Conservation (phyloP, 495 filamentous ascomycete genomes). For the Neurospora africana region DNA sequence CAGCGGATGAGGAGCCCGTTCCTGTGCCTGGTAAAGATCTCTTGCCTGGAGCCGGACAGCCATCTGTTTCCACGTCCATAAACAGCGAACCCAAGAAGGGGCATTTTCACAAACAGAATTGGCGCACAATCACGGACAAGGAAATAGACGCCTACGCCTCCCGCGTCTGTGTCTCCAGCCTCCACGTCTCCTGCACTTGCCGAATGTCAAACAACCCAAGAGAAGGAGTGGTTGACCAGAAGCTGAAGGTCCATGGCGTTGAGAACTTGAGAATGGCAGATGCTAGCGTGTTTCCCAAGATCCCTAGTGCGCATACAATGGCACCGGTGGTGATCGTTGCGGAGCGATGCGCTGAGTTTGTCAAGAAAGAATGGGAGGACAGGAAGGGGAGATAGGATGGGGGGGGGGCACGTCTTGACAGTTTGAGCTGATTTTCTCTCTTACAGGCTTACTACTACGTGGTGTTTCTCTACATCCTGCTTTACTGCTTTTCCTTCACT, state of each 20-base stretch:
- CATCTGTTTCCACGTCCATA: neutral
- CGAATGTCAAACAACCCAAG: conserved; percentile 12
- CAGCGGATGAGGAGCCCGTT: neutral
- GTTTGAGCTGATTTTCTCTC: neutral
- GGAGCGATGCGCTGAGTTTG: conserved; percentile 41
- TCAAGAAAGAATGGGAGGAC: conserved; percentile 23
- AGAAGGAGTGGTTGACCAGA: conserved; percentile 34
- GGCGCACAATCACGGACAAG: conserved; percentile 13
- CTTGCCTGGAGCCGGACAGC: neutral
- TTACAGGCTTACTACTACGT: neutral
- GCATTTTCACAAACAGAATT: neutral
- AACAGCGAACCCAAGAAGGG: neutral
- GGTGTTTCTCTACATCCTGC: neutral
- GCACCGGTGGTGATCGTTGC: conserved; percentile 40
- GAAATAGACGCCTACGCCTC: conserved; percentile 19
- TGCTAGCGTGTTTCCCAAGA: conserved; percentile 40
- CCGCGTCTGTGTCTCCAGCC: conserved; percentile 6
- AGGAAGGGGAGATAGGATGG: conserved; percentile 1
- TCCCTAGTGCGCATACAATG: conserved; percentile 34
- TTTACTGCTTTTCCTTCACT: neutral
- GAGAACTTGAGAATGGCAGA: conserved; percentile 35
- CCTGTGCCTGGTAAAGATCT: neutral
- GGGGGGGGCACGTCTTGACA: neutral
- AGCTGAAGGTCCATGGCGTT: conserved; percentile 38
- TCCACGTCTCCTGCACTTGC: conserved; percentile 7